Evolutionary conservation across 345 rosid species (phyloP).

Genomic region (Rhizophora mangle): DNA sequence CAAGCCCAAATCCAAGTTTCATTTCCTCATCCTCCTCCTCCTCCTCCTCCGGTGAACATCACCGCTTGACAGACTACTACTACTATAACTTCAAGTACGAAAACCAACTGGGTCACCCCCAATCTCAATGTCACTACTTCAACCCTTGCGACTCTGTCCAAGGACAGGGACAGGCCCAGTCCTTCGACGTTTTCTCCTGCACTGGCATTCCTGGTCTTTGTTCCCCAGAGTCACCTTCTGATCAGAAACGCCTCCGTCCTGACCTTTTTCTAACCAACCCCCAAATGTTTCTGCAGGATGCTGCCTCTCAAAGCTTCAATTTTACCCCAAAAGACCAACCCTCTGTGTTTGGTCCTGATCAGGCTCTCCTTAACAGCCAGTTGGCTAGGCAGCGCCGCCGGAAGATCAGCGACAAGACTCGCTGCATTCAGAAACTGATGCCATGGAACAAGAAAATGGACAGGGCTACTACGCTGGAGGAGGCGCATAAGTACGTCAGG

Average conservation of each 20-base stretch:
- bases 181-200: slow-evolving; percentile 11
- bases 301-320: slow-evolving; percentile 4
- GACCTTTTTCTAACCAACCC: slow-evolving; percentile 3
- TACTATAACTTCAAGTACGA: too few species aligned
- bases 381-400: slow-evolving; percentile 17
- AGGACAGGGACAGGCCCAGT: slow-evolving; percentile 1
- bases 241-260: slow-evolving; percentile 1
- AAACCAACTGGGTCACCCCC: neutral
- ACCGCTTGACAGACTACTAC: too few species aligned
- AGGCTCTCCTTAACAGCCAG: neutral
- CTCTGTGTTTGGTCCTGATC: neutral
- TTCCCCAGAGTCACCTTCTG: neutral
- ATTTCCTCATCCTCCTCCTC: too few species aligned
- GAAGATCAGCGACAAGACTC: slow-evolving; percentile 46
- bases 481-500: slow-evolving; percentile 53
- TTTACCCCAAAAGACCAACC: neutral
- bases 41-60: too few species aligned
- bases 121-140: neutral
- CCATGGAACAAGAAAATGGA: slow-evolving; percentile 59
- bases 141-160: neutral
- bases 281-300: neutral
- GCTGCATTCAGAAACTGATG: slow-evolving; percentile 53
- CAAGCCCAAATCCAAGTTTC: neutral
- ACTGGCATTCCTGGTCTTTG: neutral
- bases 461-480: slow-evolving; percentile 44